phyloP scores from a whole-genome alignment of 495 filamentous ascomycete genomes.

The Penicillium crystallinum region DNA sequence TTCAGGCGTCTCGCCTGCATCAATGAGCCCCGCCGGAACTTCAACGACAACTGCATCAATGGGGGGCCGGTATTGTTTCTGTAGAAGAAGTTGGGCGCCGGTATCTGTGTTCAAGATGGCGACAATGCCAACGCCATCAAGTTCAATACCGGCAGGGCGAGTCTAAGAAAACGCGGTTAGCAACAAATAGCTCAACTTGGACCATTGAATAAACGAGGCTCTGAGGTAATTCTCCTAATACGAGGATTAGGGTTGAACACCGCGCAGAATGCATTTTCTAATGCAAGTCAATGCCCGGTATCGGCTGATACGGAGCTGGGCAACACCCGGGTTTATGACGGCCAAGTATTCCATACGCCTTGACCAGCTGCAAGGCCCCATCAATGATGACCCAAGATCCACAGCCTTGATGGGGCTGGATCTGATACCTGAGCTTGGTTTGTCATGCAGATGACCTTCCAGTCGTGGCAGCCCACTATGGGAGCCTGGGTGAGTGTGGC shows the following conservation, averaged over 20 bases:
- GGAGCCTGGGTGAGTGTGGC: too few species aligned
- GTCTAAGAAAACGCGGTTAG: constrained; percentile 37
- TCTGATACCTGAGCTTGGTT: background rate
- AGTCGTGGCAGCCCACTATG: too few species aligned
- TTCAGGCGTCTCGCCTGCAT: constrained; percentile 73
- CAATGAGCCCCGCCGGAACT: constrained; percentile 80
- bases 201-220: background rate
- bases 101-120: constrained; percentile 73
- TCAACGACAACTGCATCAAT: constrained; percentile 75
- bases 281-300: background rate
- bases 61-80: constrained; percentile 86
- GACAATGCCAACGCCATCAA: constrained; percentile 89
- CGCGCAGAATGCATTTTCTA: background rate
- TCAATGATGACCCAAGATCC: too few species aligned
- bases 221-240: background rate
- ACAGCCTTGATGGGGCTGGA: background rate
- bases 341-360: too few species aligned
- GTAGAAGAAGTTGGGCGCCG: constrained; percentile 71
- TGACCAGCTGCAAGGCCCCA: background rate
- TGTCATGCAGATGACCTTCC: background rate
- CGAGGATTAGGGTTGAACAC: background rate
- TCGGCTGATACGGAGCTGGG: background rate
- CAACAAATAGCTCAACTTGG: background rate
- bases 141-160: constrained; percentile 59
- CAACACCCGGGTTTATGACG: constrained; percentile 1